A percentile compares a stretch with the other conserved stretches of the same genome.
Evolutionary conservation across 2,329 filamentous ascomycete genomes (phyloP).

Genomic region (Penicillium sp.): DNA sequence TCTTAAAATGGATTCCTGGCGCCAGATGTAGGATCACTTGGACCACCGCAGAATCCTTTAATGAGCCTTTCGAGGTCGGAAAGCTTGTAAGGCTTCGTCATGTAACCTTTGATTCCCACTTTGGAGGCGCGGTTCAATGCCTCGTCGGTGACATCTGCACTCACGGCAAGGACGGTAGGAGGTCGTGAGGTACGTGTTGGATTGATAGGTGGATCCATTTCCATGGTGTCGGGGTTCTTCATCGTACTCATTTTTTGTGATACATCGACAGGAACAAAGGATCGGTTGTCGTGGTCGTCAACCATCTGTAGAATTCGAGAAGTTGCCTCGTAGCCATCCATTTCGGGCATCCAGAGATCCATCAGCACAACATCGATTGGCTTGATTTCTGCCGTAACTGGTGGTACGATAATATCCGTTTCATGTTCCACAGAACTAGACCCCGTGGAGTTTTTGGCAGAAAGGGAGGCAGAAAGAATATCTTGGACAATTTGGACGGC

Average conservation of each 20-base stretch:
- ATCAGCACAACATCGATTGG: conserved; percentile 69
- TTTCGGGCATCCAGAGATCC: conserved; percentile 77
- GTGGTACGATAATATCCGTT: conserved; percentile 22
- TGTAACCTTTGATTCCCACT: conserved; percentile 69
- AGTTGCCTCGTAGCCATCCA: conserved; percentile 73
- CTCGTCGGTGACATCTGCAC: conserved; percentile 68
- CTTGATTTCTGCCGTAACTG: conserved; percentile 36
- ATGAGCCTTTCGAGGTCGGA: conserved; percentile 66
- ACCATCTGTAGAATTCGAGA: conserved; percentile 63
- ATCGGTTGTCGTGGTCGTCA: conserved; percentile 38
- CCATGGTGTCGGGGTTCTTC: conserved; percentile 20
- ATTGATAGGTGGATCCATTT: conserved; percentile 17
- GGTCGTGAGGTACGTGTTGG: conserved; percentile 41
- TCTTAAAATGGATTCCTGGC: neutral
- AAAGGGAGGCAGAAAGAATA: conserved; percentile 37
- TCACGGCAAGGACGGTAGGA: conserved; percentile 64
- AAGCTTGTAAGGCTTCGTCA: conserved; percentile 70
- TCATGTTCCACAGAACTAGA: conserved; percentile 6
- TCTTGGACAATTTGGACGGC: conserved; percentile 65
- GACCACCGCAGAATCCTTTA: conserved; percentile 47
- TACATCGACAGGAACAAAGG: conserved; percentile 16
- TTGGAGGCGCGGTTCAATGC: conserved; percentile 63
- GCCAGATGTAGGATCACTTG: conserved; percentile 6
- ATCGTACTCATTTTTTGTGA: conserved; percentile 13
- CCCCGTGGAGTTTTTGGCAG: conserved; percentile 10